Evolutionary conservation across 2,329 filamentous ascomycete species (phyloP).

Genomic region (Metarhizium brunneum): DNA sequence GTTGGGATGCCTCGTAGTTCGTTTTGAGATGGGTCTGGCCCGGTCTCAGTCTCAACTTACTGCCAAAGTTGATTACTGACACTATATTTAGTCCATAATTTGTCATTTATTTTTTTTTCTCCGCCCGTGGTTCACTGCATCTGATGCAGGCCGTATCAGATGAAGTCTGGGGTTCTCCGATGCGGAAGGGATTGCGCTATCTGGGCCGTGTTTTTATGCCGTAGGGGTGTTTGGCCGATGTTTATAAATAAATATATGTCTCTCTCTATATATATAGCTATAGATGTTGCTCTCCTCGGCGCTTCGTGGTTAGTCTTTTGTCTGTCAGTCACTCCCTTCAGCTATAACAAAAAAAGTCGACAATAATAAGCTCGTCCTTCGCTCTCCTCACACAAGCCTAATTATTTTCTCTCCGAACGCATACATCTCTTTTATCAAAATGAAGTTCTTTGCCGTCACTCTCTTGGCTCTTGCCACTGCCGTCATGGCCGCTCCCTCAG

Average conservation of each 20-base stretch:
- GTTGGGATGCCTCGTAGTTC: neutral
- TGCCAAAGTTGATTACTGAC: too few species aligned
- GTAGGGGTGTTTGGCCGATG: too few species aligned
- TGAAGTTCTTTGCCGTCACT: conserved; percentile 42
- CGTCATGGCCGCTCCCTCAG: conserved; percentile 30
- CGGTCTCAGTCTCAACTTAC: neutral
- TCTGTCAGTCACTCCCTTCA: neutral
- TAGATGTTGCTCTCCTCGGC: neutral
- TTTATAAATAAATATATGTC: too few species aligned
- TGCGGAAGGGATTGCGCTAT: too few species aligned
- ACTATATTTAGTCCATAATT: too few species aligned
- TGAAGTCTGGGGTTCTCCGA: neutral
- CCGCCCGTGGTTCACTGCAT: too few species aligned
- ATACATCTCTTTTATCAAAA: conserved; percentile 24
- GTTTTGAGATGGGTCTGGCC: neutral
- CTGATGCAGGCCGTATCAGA: neutral
- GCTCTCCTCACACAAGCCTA: too few species aligned
- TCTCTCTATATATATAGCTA: too few species aligned
- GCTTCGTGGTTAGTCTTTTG: neutral
- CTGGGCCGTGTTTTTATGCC: too few species aligned
- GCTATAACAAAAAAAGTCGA: neutral
- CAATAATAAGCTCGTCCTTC: neutral
- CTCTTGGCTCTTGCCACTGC: conserved; percentile 37
- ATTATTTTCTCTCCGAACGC: neutral
- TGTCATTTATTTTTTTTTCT: too few species aligned